Conservation (phyloP, 352 stramenopile genomes). For the Phytophthora hibernalis region DNA sequence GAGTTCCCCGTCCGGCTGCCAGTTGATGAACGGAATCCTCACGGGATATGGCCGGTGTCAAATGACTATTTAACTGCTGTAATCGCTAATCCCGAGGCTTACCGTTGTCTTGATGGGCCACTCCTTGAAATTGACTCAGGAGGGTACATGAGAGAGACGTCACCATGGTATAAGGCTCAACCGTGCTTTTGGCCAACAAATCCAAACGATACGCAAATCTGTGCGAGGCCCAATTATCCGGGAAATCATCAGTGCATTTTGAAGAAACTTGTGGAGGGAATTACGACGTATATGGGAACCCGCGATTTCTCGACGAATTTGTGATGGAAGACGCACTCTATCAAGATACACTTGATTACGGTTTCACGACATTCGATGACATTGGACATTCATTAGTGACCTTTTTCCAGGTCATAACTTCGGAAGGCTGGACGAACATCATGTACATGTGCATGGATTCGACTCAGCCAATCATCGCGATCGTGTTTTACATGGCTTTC, state of each 20-base stretch:
- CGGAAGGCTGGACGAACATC: constrained; percentile 92
- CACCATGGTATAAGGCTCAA: constrained; percentile 57
- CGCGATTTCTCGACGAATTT: constrained; percentile 47
- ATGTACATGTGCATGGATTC: constrained; percentile 88
- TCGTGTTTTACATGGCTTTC: constrained; percentile 84
- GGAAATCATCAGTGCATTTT: constrained; percentile 52
- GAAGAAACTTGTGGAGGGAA: constrained; percentile 59
- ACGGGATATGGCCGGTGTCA: constrained; percentile 49
- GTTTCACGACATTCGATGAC: constrained; percentile 93
- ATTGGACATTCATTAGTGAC: constrained; percentile 89
- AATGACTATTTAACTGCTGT: constrained; percentile 52
- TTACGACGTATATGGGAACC: constrained; percentile 68
- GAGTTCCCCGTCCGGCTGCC: constrained; percentile 66
- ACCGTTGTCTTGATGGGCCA: constrained; percentile 41
- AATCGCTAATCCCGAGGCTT: constrained; percentile 34
- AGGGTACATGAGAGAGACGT: constrained; percentile 54
- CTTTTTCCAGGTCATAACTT: constrained; percentile 93
- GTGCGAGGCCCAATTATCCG: constrained; percentile 38
- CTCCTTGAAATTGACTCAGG: constrained; percentile 49
- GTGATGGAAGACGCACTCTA: constrained; percentile 61
- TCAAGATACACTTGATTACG: constrained; percentile 69
- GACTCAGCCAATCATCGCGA: constrained; percentile 51
- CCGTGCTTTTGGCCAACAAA: constrained; percentile 93
- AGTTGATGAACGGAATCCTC: constrained; percentile 54
- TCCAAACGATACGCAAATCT: constrained; percentile 66